phyloP scores from a whole-genome alignment of 495 filamentous ascomycete species.

The Hapsidospora chrysogenum region DNA sequence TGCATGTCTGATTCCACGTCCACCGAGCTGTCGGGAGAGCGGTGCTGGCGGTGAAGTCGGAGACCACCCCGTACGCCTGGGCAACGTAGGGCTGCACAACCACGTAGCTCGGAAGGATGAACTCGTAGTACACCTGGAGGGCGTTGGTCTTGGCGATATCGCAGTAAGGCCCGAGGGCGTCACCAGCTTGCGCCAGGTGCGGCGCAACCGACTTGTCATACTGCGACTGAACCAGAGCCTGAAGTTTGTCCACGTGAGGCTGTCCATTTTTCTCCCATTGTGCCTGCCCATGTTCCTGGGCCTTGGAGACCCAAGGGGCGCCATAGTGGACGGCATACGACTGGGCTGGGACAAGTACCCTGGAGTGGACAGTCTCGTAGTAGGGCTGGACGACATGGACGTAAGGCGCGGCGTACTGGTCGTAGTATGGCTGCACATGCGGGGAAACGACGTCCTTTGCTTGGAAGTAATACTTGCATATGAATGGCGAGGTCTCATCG shows the following conservation, averaged over 20 bases:
- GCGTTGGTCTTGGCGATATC: slow-evolving; percentile 40
- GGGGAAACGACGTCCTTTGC: slow-evolving; percentile 52
- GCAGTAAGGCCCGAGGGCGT: slow-evolving; percentile 52
- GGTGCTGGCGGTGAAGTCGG: slow-evolving; percentile 49
- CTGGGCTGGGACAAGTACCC: slow-evolving; percentile 48
- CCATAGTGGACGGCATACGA: slow-evolving; percentile 55
- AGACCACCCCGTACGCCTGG: slow-evolving; percentile 49
- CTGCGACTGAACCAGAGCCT: slow-evolving; percentile 37
- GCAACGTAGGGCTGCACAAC: slow-evolving; percentile 54
- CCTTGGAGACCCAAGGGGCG: slow-evolving; percentile 56
- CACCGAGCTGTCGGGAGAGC: slow-evolving; percentile 54
- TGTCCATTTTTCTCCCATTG: slow-evolving; percentile 67
- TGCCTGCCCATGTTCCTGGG: slow-evolving; percentile 40
- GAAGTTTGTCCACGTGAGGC: slow-evolving; percentile 51
- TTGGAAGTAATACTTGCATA: slow-evolving; percentile 75
- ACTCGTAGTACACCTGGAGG: slow-evolving; percentile 48
- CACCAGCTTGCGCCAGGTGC: slow-evolving; percentile 45
- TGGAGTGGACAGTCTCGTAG: slow-evolving; percentile 44
- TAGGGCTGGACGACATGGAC: slow-evolving; percentile 65
- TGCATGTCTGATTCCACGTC: slow-evolving; percentile 46
- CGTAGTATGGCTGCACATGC: slow-evolving; percentile 73
- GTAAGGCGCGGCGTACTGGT: slow-evolving; percentile 66
- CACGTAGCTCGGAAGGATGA: slow-evolving; percentile 60
- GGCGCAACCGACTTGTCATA: slow-evolving; percentile 58
- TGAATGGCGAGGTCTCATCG: slow-evolving; percentile 49